Evolutionary conservation across 768 basidiomycete species (phyloP), one percentile per base, ranked within the genome.

Genomic region (Lactifluus echinatus): DNA sequence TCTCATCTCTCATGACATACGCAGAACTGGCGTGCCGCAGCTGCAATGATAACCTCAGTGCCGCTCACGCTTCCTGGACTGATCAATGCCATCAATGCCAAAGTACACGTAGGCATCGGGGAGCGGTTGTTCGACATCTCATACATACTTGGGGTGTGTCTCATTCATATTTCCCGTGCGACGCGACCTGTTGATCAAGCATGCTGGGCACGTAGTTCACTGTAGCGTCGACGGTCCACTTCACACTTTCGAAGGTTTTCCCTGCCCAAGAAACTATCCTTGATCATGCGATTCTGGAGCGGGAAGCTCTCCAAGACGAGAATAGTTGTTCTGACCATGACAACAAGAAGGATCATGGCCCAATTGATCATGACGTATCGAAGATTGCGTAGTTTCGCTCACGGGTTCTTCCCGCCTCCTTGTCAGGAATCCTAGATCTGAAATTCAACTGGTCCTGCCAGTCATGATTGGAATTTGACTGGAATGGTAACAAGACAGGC

Each of bases 21-120:
- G n/a, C 50, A 89, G 86, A 93, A 94, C 70, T 91, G 89, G 87
- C 76, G 89, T 24, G 89, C 90, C 1, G 76, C 79, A 3, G 76
- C 80, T 2, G 82, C 90, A 0, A 70, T 92, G 11, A 66, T 92
- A 21, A 68, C 81, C 52, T 82, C 87, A 4, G 81, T 90, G 0
- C 75, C 81, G 1, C 87, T 87, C 3, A 83, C 78, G 56, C 65
- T 94, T 17, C 91, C 91, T 0, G 91, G 92, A 2, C 76, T 94
- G 49, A 79, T 87, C 57, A 77, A 81, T 64, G 82, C 81, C 40
- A 90, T 95, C 70, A 84, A 87, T 65, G 68, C 79, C 2, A 72
- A 69, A 10, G 77, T 93, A 65, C 57, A 74, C 0, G 82, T 89
- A 26, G 87, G 87, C 17, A 73, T 79, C 31, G 77, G 75, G 2